Evolutionary conservation across 2,329 filamentous ascomycete species (phyloP), one percentile per base, ranked within the genome.

Genomic region (Fusarium hainanense): DNA sequence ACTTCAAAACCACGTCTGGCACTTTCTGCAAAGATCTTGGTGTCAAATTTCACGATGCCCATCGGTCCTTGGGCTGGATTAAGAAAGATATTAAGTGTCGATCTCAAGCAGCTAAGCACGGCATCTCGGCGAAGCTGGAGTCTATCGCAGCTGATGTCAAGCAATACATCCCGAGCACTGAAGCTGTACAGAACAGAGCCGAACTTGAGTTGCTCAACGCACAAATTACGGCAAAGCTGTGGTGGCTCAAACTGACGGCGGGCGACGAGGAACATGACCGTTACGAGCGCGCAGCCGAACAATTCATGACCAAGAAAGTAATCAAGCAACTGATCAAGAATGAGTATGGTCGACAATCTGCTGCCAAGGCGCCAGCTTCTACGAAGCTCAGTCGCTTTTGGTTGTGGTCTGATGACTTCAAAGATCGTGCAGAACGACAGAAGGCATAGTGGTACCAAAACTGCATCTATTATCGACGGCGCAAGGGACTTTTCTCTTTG

Each of bases 241-340:
- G 84, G 79, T 89, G 87, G 86, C 78, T 90, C 51, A 85, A 83
- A 74, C 51, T 87, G 32, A 85, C 82, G 52, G 85, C 85, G 21
- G 85, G 83, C 70, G 76, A 72, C 4, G 80, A 83, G 18, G 84
- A 87, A 69, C 79, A 83, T 54, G 74, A 79, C 5, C 79, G 78
- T 4, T 88, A 88, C 65, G 71, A 81, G 58, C 77, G 75, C 54
- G 86, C 86, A 67, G 87, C 87, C 12, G 79, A 80, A 51, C 66
- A 70, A 2, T 83, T 82, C 62, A 68, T 85, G 54, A 77, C 79
- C 21, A 76, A 79, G 58, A 82, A 81, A 71, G 68, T 76, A 20
- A 77, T 79, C 21, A 76, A 79, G 58, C 82, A 81, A 71, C 69
- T 77, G 20, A 71, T 74, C 28, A 74, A 76, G 27, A 76, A 80